phyloP scores from a whole-genome alignment of 768 basidiomycete genomes.

The Xerocomellus intermedius region DNA sequence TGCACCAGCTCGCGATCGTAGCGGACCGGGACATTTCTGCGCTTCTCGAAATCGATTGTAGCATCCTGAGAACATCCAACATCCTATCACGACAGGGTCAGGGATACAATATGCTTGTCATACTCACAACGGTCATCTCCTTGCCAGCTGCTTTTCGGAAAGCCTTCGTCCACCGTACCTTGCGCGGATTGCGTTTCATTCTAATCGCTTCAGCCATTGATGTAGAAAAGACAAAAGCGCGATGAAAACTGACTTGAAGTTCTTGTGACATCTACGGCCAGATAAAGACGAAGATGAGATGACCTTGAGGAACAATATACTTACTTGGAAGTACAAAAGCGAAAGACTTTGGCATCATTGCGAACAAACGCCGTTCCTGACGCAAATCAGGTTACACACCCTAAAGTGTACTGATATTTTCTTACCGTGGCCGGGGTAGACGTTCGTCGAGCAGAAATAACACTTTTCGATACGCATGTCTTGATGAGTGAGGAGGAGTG shows the following conservation, averaged over 20 bases:
- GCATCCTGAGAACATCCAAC: constrained; percentile 66
- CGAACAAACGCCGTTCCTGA: constrained; percentile 92
- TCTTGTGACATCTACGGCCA: constrained; percentile 85
- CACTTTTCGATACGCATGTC: constrained; percentile 96
- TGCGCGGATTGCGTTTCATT: constrained; percentile 99
- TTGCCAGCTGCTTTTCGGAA: constrained; percentile 98
- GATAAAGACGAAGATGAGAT: constrained; percentile 3
- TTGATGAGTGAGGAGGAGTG: neutral
- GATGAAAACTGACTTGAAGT: constrained; percentile 81
- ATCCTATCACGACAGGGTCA: neutral
- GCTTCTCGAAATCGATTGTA: constrained; percentile 98
- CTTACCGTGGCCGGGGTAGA: constrained; percentile 94
- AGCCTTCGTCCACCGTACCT: constrained; percentile 99
- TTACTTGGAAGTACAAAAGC: constrained; percentile 97
- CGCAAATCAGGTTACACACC: neutral
- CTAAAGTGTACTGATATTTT: neutral
- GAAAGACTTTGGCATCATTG: constrained; percentile 97
- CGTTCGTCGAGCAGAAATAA: constrained; percentile 95
- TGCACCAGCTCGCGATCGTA: constrained; percentile 93
- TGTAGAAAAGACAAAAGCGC: neutral
- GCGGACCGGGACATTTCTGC: constrained; percentile 93
- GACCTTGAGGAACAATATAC: constrained; percentile 24
- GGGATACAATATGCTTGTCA: constrained; percentile 2
- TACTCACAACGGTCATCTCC: constrained; percentile 94
- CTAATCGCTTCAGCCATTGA: constrained; percentile 38